Percentiles rank a stretch among this genome's conserved stretches.
phyloP scores from a whole-genome alignment of 176 grass and related monocot genomes.

The Eremochloa ophiuroides region DNA sequence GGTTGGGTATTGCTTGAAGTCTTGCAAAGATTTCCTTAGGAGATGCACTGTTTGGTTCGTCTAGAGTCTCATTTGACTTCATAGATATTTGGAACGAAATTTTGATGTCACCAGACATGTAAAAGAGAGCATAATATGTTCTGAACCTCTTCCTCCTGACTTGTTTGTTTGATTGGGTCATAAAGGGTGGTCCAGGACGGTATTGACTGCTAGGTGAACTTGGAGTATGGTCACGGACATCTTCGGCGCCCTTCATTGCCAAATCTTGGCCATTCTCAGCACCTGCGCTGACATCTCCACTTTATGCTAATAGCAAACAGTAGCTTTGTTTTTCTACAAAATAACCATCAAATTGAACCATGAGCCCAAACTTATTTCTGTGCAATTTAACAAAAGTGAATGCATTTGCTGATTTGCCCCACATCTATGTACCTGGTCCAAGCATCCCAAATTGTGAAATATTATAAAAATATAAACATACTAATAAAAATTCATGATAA shows the following conservation, averaged over 20 bases:
- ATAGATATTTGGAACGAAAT: conserved; percentile 37
- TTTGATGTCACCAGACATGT: conserved; percentile 22
- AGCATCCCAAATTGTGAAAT: conserved; percentile 26
- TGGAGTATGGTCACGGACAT: neutral
- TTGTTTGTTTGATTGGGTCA: neutral
- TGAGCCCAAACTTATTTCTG: neutral
- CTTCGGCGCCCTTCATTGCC: neutral
- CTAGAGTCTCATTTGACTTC: conserved; percentile 13
- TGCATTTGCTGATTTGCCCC: neutral
- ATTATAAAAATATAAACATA: too few species aligned
- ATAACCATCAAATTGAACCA: conserved; percentile 12
- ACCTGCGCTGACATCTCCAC: conserved; percentile 26
- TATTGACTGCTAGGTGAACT: conserved; percentile 26
- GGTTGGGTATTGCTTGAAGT: conserved; percentile 27
- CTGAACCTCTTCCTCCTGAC: conserved; percentile 4
- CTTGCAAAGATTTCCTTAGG: conserved; percentile 30
- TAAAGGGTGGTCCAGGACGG: neutral
- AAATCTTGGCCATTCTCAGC: conserved; percentile 23
- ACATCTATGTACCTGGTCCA: conserved; percentile 20
- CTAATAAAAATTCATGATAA: too few species aligned
- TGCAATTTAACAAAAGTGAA: neutral
- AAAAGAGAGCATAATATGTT: conserved; percentile 35
- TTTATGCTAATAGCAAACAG: conserved; percentile 28
- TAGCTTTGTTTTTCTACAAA: conserved; percentile 33
- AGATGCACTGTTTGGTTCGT: neutral